Percentiles rank a stretch among this genome's conserved stretches.
These are phyloP conservation scores for Plasmodium vinckei DNA, from an alignment of 169 alveolate species.

Conservation along the genomic window DNA sequence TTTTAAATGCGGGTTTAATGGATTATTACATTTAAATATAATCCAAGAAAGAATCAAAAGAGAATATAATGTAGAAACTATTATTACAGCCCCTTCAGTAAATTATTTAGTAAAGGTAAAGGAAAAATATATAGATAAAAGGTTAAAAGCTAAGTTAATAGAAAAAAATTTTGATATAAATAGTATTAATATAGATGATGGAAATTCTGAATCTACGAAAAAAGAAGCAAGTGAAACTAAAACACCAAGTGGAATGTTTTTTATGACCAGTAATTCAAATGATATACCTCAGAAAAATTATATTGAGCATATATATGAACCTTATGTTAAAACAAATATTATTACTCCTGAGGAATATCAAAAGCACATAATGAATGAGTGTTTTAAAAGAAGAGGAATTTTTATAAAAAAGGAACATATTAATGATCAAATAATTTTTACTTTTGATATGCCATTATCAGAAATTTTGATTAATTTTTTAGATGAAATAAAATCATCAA, in stretches of 20 bases:
- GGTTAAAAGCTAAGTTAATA: conserved; percentile 35
- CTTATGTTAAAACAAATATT: conserved; percentile 72
- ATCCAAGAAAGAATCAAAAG: conserved; percentile 93
- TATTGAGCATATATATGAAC: conserved; percentile 51
- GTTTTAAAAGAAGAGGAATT: conserved; percentile 79
- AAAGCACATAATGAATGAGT: conserved; percentile 54
- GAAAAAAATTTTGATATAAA: conserved; percentile 32
- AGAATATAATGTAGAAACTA: conserved; percentile 89
- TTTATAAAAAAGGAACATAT: conserved; percentile 76
- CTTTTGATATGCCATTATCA: conserved; percentile 90
- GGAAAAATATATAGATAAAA: conserved; percentile 75
- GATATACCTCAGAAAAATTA: conserved; percentile 64
- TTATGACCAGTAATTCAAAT: conserved; percentile 73
- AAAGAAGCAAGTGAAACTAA: background rate
- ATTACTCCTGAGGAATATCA: conserved; percentile 62
- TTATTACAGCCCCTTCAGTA: conserved; percentile 93
- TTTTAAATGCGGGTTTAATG: conserved; percentile 95
- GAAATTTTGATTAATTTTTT: conserved; percentile 94
- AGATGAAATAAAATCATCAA: conserved; percentile 90
- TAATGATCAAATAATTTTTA: conserved; percentile 80
- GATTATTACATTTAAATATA: conserved; percentile 95
- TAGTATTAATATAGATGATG: conserved; percentile 1
- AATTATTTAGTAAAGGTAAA: conserved; percentile 79
- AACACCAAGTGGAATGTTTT: conserved; percentile 8
- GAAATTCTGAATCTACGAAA: background rate